Base-by-base conservation (phyloP, 208 protist genomes). In the Trypanosoma avium region DNA sequence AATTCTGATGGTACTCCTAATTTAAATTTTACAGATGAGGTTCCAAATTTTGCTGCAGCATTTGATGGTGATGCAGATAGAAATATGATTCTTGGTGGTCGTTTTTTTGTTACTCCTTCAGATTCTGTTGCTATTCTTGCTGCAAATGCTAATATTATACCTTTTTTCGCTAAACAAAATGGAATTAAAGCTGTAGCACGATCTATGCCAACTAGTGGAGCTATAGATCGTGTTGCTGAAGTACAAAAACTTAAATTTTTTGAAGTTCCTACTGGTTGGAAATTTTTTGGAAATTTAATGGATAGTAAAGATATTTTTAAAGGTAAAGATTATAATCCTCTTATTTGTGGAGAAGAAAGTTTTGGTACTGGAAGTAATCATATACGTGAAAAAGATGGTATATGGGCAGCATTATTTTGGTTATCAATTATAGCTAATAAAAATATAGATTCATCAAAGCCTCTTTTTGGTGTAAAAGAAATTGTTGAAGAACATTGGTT, bases 271-370 rank as follows among this genome's bases (percentile, higher is more conserved):
- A 99, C 97, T 13, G 97, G 98, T 35, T 99, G 98, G 98, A 99
- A 99, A 82, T 99, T 98, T 84, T 99, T 99, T 82, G 97, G 97
- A 60, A 99, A 99, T 75, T 78, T 99, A 21, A 99, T 99, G 97
- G 98, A 99, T 75, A 86, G 88, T 62, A 64, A 69, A 29, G 84
- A 77, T 48, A 66, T 83, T 12, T 90, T 81, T 65, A 66, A 71
- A 45, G 63, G 65, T n/a, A 43, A 49, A 43, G 78, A 95, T 50
- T 93, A 79, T 67, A 88, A 79, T 50, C 84, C 95, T 4, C 77
- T 91, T 22, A 88, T 99, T 48, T 99, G 98, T 77, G 98, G 98
- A 42, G 98, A 99, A 85, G 98, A 99, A 79, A 97, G 82, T 48
- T 99, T 99, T 79, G 98, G 98, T 40, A 99, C 97, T 6, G 94